Evolutionary conservation across 148 eudicot species (phyloP), one percentile per base, ranked within the genome.

Genomic region (Mesembryanthemum crystallinum): DNA sequence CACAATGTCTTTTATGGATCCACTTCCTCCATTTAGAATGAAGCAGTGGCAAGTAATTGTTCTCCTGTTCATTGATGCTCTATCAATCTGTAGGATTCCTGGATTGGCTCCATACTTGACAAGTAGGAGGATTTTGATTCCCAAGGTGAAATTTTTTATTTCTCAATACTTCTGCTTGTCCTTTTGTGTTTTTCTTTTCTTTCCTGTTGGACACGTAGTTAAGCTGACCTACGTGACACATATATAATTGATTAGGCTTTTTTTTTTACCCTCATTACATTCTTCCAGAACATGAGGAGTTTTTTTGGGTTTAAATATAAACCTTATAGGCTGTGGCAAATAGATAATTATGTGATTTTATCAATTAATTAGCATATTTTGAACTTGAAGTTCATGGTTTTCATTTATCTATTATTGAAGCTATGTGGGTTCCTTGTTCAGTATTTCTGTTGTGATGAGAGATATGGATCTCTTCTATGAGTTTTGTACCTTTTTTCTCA

Each of bases 11-110:
- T 92, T 95, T 77, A 47, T 86, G 73, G 99, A 95, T 73, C 83
- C 96, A 76, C 89, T 95, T 76, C 99, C 99, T 66, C 81, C 92
- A 52, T 87, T 95, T 72, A 88, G 90, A 75, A 78, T 83, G 81
- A 90, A 87, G 82, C 97, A 92, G 79, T 95, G 99, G 99, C 94
- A 95, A 78, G 88, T 92, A 57, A 82, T 92, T 69, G 85, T 81
- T 75, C 92, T 92, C 74, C 78, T 92, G 82, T 90, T 90, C 76
- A 73, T 95, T 66, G 97, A 95, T 78, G 96, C 99, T 77, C 92
- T 95, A 52, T 89, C 99, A 35, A 90, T 92, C 65, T 83, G 87
- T 58, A 88, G 89, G 79, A 86, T 95, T 76, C 96, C 97, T 76
- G 88, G 91, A 70, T 79, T 95, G 57, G 80, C 89, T 73, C 83